phyloP scores from a whole-genome alignment of 768 basidiomycete genomes.

The Steccherinum ochraceum region DNA sequence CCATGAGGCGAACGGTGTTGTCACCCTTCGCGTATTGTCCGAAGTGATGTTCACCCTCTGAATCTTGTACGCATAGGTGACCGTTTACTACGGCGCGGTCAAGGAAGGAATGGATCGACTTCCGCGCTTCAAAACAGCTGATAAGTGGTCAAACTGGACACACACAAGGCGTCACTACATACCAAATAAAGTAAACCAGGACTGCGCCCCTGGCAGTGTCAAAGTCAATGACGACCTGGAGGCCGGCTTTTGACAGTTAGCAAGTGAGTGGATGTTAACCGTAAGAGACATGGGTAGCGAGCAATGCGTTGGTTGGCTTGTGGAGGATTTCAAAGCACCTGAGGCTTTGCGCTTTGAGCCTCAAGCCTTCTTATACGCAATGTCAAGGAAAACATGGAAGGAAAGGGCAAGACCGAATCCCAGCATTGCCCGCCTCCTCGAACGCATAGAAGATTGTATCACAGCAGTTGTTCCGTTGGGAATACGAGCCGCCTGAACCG shows the following conservation, averaged over 20 bases:
- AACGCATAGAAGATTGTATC: no score
- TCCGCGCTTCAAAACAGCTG: constrained; percentile 16
- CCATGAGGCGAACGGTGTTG: constrained; percentile 16
- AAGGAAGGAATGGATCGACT: constrained; percentile 21
- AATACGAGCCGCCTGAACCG: not conserved
- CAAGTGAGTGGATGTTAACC: not conserved
- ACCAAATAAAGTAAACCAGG: constrained; percentile 1
- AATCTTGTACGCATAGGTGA: constrained; percentile 23
- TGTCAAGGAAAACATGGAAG: no score
- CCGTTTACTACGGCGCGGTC: constrained; percentile 18
- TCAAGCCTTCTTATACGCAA: no score
- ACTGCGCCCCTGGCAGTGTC: not conserved
- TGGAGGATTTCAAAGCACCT: no score
- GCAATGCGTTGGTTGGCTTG: not conserved
- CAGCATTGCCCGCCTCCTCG: no score
- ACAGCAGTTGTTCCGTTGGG: not conserved
- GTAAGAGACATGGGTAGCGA: not conserved
- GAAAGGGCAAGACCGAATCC: no score
- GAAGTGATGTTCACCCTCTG: constrained; percentile 16
- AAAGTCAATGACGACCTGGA: not conserved
- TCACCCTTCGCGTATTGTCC: constrained; percentile 14
- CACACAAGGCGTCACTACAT: not conserved
- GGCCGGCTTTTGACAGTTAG: not conserved
- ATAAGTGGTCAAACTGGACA: not conserved
- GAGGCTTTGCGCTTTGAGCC: no score